Conservation (phyloP, 495 filamentous ascomycete genomes). For the Hypoxylon fuscum region DNA sequence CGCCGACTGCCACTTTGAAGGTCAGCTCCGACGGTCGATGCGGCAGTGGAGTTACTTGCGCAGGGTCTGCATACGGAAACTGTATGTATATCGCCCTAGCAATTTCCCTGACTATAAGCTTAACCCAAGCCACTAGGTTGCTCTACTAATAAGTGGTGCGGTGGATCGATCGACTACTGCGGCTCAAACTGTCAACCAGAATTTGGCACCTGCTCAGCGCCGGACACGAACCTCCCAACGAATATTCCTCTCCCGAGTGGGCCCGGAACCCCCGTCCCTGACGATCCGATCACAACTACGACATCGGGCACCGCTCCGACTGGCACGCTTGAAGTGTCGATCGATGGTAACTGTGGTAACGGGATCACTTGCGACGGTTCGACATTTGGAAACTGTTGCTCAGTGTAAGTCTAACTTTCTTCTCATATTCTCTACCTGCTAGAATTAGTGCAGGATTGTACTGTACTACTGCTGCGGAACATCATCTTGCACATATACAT, state of each 20-base stretch:
- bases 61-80: slow-evolving; percentile 52
- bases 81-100: slow-evolving; percentile 41
- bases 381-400: slow-evolving; percentile 53
- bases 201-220: slow-evolving; percentile 56
- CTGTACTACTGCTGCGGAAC: background rate
- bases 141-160: slow-evolving; percentile 57
- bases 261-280: slow-evolving; percentile 18
- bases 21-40: slow-evolving; percentile 64
- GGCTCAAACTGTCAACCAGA: slow-evolving; percentile 58
- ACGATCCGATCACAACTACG: slow-evolving; percentile 26
- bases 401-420: slow-evolving; percentile 39
- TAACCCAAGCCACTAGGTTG: slow-evolving; percentile 44
- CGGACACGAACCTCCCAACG: slow-evolving; percentile 28
- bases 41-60: slow-evolving; percentile 59
- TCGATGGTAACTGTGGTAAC: slow-evolving; percentile 54
- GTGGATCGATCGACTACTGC: slow-evolving; percentile 60
- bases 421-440: background rate
- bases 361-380: slow-evolving; percentile 54
- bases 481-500: background rate
- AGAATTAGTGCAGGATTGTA: background rate
- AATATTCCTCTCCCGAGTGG: slow-evolving; percentile 23
- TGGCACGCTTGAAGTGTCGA: slow-evolving; percentile 32
- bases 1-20: slow-evolving; percentile 40
- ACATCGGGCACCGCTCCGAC: slow-evolving; percentile 31
- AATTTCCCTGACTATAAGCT: slow-evolving; percentile 6